Base-by-base conservation (phyloP, 169 alveolate genomes). In the Theileria luwenshuni region DNA sequence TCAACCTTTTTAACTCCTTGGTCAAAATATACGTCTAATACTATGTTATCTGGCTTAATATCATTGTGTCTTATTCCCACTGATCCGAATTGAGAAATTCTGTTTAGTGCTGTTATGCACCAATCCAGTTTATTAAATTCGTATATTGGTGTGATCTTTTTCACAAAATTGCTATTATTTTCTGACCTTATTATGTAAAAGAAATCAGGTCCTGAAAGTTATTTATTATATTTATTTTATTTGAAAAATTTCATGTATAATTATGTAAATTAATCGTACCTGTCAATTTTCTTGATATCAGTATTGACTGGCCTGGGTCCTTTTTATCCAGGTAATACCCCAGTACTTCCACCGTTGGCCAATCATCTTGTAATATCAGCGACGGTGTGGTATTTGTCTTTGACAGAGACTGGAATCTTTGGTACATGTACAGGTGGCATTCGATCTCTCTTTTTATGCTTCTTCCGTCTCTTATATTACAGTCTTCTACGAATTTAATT, bases 401-500 rank as follows among this genome's bases (percentile, higher is more conserved):
- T 6, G 75, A 61, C 21, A 69, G 69, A 61, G 72, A 84, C 70
- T 85, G 69, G 51, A 91, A 62, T 41, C 87, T 70, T 67, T 91
- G 93, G 76, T 91, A 91, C 42, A 91, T 91, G 76, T 89, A 91
- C 69, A 91, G 70, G 65, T 91, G 95, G 69, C 95, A 91, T 54
- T 92, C 95, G 38, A 91, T 91, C 69, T 91, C 95, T 17, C 95
- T 81, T 84, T 91, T 91, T 27, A 91, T 89, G 74, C 94, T 88
- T 35, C 95, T 74, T 30, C 95, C 95, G 69, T 91, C 95, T 1
- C 94, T 86, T 27, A 83, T 54, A 75, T 91, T 91, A 49, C 87
- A 76, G 77, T 91, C 95, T 65, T 91, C 95, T 41, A 91, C 95
- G 64, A 91, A 90, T 56, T 91, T 91, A 27, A 91, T 71, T 15